Evolutionary conservation across 306 rosid genomes (phyloP).

Genomic region (Sechiopsis laciniata): DNA sequence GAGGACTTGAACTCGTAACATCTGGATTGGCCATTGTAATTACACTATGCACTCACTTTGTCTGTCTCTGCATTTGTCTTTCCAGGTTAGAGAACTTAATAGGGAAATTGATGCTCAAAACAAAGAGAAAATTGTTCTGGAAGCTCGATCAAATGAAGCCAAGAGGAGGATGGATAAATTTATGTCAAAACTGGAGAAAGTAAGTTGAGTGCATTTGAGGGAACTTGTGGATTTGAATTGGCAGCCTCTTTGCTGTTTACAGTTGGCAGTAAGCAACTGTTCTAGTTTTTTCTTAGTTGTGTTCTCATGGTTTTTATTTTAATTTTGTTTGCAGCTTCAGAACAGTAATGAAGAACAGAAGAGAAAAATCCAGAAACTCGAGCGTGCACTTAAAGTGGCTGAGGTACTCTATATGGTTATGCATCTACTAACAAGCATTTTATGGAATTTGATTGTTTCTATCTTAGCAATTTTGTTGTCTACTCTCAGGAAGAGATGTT

Average conservation of each 20-base stretch:
- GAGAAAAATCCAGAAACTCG: constrained; percentile 48
- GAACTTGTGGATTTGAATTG: constrained; percentile 9
- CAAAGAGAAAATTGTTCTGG: constrained; percentile 55
- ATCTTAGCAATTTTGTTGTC: constrained; percentile 23
- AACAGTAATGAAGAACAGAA: constrained; percentile 64
- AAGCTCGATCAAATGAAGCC: constrained; percentile 44
- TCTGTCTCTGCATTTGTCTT: not conserved
- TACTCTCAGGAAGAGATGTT: constrained; percentile 74
- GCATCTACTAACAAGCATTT: not conserved
- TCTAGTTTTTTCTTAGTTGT: constrained; percentile 1
- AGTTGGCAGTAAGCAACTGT: not conserved
- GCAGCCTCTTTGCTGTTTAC: constrained; percentile 8
- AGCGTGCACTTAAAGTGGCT: constrained; percentile 57
- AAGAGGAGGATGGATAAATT: constrained; percentile 44
- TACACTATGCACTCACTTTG: not conserved
- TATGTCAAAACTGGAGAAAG: constrained; percentile 54
- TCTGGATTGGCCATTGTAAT: not conserved
- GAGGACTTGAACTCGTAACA: no score
- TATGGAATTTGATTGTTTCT: constrained; percentile 9
- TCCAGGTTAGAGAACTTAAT: constrained; percentile 59
- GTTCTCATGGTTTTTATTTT: constrained; percentile 23
- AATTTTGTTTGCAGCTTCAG: constrained; percentile 47
- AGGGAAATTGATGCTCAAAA: constrained; percentile 47
- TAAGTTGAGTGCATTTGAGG: constrained; percentile 34
- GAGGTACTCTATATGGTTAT: constrained; percentile 53